Conservation (phyloP, 2,329 filamentous ascomycete genomes). For the Penicillium sp. region DNA sequence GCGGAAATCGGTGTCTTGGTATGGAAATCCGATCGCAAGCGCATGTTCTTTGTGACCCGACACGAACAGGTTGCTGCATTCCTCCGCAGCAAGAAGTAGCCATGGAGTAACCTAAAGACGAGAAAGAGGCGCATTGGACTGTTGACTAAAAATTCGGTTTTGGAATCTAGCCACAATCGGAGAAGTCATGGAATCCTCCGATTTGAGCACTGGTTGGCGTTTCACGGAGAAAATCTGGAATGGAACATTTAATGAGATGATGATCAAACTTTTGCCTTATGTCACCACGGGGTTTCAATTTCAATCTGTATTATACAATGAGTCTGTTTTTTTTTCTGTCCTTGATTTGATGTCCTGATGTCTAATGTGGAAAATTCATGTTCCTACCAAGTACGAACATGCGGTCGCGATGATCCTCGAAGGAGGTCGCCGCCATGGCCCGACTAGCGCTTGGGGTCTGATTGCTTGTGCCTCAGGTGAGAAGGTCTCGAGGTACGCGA, state of each 20-base stretch:
- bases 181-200: neutral
- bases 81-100: constrained; percentile 56
- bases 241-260: constrained; percentile 15
- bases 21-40: constrained; percentile 74
- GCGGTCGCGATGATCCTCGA: too few species aligned
- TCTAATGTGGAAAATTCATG: too few species aligned
- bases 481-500: too few species aligned
- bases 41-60: constrained; percentile 86
- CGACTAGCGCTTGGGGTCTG: too few species aligned
- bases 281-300: constrained; percentile 11
- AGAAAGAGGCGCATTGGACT: too few species aligned
- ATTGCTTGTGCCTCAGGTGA: too few species aligned
- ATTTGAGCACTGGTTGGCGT: constrained; percentile 7
- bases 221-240: neutral
- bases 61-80: constrained; percentile 84
- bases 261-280: constrained; percentile 5
- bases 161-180: too few species aligned
- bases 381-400: too few species aligned
- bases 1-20: constrained; percentile 84
- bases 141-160: too few species aligned
- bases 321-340: too few species aligned
- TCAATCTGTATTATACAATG: neutral
- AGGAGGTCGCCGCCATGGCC: too few species aligned
- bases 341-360: too few species aligned
- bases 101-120: neutral